Conservation (phyloP, 176 grass and related monocot genomes). For the Avena eriantha region DNA sequence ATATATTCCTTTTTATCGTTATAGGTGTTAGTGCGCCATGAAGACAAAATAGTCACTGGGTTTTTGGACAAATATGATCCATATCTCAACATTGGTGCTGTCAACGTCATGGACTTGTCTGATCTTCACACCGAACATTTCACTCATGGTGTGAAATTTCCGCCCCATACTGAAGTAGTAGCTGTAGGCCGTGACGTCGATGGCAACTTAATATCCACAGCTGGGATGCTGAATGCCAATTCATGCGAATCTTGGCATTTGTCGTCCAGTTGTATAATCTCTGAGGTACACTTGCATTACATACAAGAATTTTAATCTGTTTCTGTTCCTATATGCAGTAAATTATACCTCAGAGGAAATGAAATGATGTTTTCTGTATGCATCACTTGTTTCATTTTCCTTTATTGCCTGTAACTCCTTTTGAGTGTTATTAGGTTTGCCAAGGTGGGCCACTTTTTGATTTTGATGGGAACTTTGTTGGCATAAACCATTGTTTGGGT, state of each 20-base stretch:
- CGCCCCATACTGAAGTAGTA: neutral
- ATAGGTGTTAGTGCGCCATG: slow-evolving; percentile 34
- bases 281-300: slow-evolving; percentile 29
- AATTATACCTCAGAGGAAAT: neutral
- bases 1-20: neutral
- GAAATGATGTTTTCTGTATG: slow-evolving; percentile 21
- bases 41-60: neutral
- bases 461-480: slow-evolving; percentile 23
- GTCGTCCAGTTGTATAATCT: neutral
- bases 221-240: neutral
- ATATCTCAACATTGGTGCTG: slow-evolving; percentile 25
- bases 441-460: slow-evolving; percentile 38
- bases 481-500: slow-evolving; percentile 22
- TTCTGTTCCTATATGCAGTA: slow-evolving; percentile 15
- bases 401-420: slow-evolving; percentile 5
- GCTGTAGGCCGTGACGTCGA: neutral
- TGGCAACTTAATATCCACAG: slow-evolving; percentile 28
- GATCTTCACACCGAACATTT: slow-evolving; percentile 13
- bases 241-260: neutral
- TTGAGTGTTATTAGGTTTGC: slow-evolving; percentile 28
- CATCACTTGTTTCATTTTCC: slow-evolving; percentile 1
- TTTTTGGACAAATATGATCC: neutral
- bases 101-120: slow-evolving; percentile 9
- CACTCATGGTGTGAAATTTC: neutral
- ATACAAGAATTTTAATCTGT: neutral